Base-by-base conservation (phyloP, 1,284 basidiomycete genomes). In the Calocybe gambosa region DNA sequence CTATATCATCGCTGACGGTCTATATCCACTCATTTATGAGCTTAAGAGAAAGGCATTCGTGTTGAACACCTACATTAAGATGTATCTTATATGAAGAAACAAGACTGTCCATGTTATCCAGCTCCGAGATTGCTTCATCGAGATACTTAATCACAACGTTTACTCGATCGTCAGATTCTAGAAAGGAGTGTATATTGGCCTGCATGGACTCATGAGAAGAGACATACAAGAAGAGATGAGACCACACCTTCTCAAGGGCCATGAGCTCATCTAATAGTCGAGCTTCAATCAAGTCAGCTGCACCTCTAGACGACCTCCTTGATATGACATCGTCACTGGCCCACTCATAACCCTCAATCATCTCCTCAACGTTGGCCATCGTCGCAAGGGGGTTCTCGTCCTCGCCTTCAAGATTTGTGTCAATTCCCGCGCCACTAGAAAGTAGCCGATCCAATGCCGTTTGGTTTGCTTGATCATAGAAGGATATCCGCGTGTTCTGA, bases 331-430 rank as follows among this genome's bases (percentile, higher is more conserved):
- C 77, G 53, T 87, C 85, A 51, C 79, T 81, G 0, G 86, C 82
- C 93, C 92, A 98, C 63, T 99, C 95, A 60, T 97, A 95, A 0
- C 94, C 94, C 60, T 99, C 95, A 8, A 99, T 75, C 90, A 99
- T 94, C 62, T 99, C 95, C 62, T 99, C 95, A 2, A 99, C 91
- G 62, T 83, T 94, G 7, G 85, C 73, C 64, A 96, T 77, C 3
- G 89, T 89, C 5, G 85, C 89, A 55, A 89, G 83, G 10, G 83
- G 80, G 43, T 77, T 78, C 55, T 86, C 87, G 35, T 85, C 86
- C 46, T 84, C 81, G 2, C 74, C 77, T 31, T 88, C 85, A 1
- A 63, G 64, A 25, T 76, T 78, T 4, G 69, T 64, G 45, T 63
- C 60, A 25, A 54, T 52, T 38, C 59, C 62, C 7, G 73, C 69